Conservation (phyloP, 192 early-diverging fungal species). For the Backusella parvicylindrica region DNA sequence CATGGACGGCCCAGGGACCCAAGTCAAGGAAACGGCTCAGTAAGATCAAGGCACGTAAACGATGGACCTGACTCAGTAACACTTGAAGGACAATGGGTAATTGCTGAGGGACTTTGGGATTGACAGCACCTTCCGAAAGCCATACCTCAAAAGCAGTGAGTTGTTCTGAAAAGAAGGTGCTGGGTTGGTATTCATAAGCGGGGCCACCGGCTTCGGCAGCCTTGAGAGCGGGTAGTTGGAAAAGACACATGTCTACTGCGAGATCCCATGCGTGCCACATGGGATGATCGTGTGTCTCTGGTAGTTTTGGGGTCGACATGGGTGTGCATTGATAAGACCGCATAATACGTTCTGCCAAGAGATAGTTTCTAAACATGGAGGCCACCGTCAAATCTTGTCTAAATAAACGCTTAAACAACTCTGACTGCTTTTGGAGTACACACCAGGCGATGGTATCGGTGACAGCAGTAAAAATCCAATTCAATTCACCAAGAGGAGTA, state of each 20-base stretch:
- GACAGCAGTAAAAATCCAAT: constrained; percentile 98
- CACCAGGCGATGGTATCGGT: constrained; percentile 99
- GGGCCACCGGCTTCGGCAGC: constrained; percentile 34
- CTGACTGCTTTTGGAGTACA: constrained; percentile 69
- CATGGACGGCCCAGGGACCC: constrained; percentile 91
- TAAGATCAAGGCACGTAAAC: constrained; percentile 86
- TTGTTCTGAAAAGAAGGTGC: constrained; percentile 94
- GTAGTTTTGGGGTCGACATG: constrained; percentile 79
- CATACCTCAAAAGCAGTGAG: constrained; percentile 97
- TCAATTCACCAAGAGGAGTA: constrained; percentile 94
- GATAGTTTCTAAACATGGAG: constrained; percentile 91
- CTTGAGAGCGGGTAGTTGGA: constrained; percentile 84
- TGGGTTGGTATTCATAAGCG: constrained; percentile 66
- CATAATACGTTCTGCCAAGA: constrained; percentile 96
- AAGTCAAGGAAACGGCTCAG: constrained; percentile 90
- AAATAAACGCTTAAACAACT: constrained; percentile 89
- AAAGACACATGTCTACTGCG: constrained; percentile 89
- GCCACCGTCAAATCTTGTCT: constrained; percentile 93
- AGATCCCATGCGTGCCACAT: constrained; percentile 97
- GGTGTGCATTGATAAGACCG: constrained; percentile 91
- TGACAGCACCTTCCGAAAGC: constrained; percentile 81
- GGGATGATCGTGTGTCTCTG: constrained; percentile 90
- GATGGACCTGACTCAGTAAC: constrained; percentile 90
- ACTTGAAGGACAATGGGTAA: constrained; percentile 97
- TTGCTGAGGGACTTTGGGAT: constrained; percentile 82